Conservation (phyloP, 257 asterid genomes). For the Solanum acaule region DNA sequence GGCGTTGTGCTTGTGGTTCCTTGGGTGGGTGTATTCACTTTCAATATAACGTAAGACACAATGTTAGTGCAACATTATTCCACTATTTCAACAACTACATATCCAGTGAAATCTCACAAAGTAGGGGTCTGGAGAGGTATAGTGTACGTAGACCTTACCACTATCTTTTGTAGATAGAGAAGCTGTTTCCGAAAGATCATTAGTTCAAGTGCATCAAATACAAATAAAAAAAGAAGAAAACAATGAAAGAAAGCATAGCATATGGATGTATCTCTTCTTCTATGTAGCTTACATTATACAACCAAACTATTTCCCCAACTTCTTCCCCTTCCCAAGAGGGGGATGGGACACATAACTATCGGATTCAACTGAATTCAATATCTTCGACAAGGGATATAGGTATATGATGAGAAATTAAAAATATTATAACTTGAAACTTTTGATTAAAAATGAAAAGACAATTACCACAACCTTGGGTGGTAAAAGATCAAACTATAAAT, state of each 20-base stretch:
- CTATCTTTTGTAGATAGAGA: too few relatives aligned
- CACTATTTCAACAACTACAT: not conserved
- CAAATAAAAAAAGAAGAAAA: not conserved
- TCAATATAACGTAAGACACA: not conserved
- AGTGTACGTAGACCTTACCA: too few relatives aligned
- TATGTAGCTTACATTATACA: not conserved
- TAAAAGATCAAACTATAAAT: not conserved
- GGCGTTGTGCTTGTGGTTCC: not conserved
- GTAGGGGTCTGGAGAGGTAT: accelerated
- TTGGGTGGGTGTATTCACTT: accelerated
- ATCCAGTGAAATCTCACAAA: too few relatives aligned
- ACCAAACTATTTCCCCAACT: not conserved
- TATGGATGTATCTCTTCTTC: not conserved
- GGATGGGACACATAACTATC: not conserved
- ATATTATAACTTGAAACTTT: too few relatives aligned
- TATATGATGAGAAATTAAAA: too few relatives aligned
- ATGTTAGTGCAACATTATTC: not conserved
- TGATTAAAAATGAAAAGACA: too few relatives aligned
- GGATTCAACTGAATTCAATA: too few relatives aligned
- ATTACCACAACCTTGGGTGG: not conserved
- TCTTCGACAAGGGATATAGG: not conserved
- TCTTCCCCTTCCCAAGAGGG: not conserved
- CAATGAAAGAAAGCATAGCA: not conserved
- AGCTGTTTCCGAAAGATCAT: too few relatives aligned
- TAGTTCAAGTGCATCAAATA: too few relatives aligned